A percentile compares a stretch with the other conserved stretches of the same genome.
Evolutionary conservation across 352 stramenopile species (phyloP).

Genomic region (Globisporangium lucens): DNA sequence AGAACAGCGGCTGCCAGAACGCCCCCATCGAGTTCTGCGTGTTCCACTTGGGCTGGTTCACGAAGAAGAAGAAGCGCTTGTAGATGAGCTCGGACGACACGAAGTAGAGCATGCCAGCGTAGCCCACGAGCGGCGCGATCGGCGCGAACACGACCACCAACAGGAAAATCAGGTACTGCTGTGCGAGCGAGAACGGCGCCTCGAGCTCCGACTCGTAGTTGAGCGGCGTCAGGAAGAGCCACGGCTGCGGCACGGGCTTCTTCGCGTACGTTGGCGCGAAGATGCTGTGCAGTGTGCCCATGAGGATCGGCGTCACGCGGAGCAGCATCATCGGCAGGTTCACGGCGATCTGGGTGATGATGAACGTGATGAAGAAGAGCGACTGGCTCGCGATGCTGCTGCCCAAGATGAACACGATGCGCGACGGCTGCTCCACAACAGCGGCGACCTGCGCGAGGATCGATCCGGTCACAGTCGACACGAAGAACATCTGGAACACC

Average conservation of each 20-base stretch:
- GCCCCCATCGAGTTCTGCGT: slow-evolving; percentile 54
- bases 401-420: slow-evolving; percentile 66
- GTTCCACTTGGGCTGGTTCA: slow-evolving; percentile 58
- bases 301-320: slow-evolving; percentile 44
- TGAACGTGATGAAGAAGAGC: slow-evolving; percentile 81
- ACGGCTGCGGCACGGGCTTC: slow-evolving; percentile 38
- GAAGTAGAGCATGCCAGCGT: slow-evolving; percentile 66
- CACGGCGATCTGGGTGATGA: slow-evolving; percentile 69
- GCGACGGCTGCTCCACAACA: slow-evolving; percentile 57
- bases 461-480: slow-evolving; percentile 64
- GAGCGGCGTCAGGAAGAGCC: slow-evolving; percentile 53
- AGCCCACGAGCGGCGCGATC: slow-evolving; percentile 68
- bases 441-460: slow-evolving; percentile 54
- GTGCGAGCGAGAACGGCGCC: slow-evolving; percentile 49
- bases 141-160: slow-evolving; percentile 69
- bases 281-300: slow-evolving; percentile 39
- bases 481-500: slow-evolving; percentile 83
- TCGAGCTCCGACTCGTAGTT: slow-evolving; percentile 57
- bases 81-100: slow-evolving; percentile 64
- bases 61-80: slow-evolving; percentile 64
- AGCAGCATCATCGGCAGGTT: slow-evolving; percentile 60
- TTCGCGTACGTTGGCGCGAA: slow-evolving; percentile 55
- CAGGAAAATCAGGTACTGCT: slow-evolving; percentile 74
- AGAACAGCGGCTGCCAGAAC: slow-evolving; percentile 70
- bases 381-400: slow-evolving; percentile 71